Evolutionary conservation across 805 yeast species (phyloP).

Genomic region (Starmerella davenportii): DNA sequence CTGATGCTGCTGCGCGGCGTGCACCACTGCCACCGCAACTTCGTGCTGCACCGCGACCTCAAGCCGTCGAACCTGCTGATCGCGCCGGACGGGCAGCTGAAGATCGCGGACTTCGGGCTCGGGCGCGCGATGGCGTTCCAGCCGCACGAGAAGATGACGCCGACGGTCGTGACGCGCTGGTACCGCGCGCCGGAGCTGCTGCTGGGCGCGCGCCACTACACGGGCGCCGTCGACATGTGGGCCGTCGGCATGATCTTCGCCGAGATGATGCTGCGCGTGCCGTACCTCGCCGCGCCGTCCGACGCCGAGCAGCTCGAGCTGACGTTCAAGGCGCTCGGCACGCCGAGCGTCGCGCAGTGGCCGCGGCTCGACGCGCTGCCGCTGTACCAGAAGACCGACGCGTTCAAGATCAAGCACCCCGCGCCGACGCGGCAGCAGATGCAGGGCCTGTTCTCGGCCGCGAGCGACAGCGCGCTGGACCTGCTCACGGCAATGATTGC

Average conservation of each 20-base stretch:
- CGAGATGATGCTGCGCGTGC: conserved; percentile 84
- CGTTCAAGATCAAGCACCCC: conserved; percentile 39
- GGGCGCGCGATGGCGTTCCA: conserved; percentile 63
- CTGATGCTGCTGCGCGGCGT: conserved; percentile 87
- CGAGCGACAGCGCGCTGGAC: conserved; percentile 68
- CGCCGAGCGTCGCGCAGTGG: conserved; percentile 87
- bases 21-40: conserved; percentile 87
- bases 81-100: conserved; percentile 73
- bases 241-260: conserved; percentile 94
- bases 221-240: conserved; percentile 86
- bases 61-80: conserved; percentile 81
- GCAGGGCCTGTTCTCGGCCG: conserved; percentile 72
- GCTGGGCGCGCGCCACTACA: conserved; percentile 75
- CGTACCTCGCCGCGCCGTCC: conserved; percentile 83
- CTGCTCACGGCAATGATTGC: conserved; percentile 53
- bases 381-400: conserved; percentile 29
- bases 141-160: conserved; percentile 52
- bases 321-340: conserved; percentile 90
- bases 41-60: conserved; percentile 77
- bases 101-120: conserved; percentile 93
- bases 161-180: conserved; percentile 96
- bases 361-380: conserved; percentile 73
- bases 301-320: conserved; percentile 80
- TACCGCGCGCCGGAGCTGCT: conserved; percentile 89
- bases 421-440: conserved; percentile 66